These are phyloP conservation scores for Geoglossum glabrum DNA, from an alignment of 495 filamentous ascomycete species.

Conservation along the genomic window DNA sequence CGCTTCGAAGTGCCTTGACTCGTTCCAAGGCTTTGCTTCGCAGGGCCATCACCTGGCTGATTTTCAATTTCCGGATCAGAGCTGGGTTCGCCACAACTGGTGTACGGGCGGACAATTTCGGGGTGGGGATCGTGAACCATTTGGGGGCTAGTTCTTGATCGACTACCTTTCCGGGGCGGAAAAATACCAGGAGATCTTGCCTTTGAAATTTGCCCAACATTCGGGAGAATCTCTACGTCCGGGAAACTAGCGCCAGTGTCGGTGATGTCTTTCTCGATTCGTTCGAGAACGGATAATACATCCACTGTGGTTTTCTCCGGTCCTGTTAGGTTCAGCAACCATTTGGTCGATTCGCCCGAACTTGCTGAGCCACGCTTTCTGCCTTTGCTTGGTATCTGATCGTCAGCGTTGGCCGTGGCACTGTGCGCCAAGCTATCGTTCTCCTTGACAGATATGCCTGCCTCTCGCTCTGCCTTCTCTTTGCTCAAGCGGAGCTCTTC, in stretches of 20 bases:
- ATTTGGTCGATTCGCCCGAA: neutral
- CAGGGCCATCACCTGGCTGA: neutral
- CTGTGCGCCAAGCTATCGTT: conserved; percentile 5
- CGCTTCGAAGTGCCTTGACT: neutral
- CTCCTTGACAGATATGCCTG: neutral
- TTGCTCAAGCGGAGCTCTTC: conserved; percentile 24
- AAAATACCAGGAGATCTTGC: neutral
- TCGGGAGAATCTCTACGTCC: conserved; percentile 6
- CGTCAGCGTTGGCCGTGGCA: neutral
- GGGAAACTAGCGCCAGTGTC: conserved; percentile 3
- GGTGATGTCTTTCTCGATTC: conserved; percentile 4
- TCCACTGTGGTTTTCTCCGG: conserved; percentile 5
- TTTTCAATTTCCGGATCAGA: neutral
- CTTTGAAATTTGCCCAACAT: conserved; percentile 1
- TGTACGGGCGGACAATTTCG: neutral
- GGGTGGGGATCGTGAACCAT: neutral
- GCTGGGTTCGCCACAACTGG: neutral
- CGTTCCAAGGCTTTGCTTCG: neutral
- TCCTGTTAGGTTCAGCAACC: conserved; percentile 2
- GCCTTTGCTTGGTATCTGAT: neutral
- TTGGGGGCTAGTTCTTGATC: neutral
- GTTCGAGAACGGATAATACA: conserved; percentile 3
- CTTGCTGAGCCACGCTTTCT: neutral
- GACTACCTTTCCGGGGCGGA: neutral
- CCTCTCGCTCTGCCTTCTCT: conserved; percentile 1